Evolutionary conservation across 2,329 filamentous ascomycete genomes (phyloP), one percentile per base, ranked within the genome.

Genomic region (Aureobasidium subglaciale): DNA sequence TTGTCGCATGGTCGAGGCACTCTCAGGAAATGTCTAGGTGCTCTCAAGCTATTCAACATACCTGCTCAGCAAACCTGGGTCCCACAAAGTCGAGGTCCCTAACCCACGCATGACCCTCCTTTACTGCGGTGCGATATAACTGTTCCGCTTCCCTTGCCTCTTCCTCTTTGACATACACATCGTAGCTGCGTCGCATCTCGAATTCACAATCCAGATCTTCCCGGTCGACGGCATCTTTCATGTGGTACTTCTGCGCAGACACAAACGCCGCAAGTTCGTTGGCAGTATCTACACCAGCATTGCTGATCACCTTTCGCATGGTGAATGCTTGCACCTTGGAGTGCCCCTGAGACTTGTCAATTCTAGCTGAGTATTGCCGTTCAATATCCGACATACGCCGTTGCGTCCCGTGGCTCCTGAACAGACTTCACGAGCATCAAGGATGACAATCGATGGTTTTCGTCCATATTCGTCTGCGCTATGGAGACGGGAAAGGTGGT

Each of bases 191-290:
- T 0, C 71, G 73, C 2, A 75, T 37, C 11, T 73, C 65, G 15
- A 77, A 73, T 29, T 77, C 74, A 57, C 74, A 77, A 38, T 77
- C 72, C 10, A 76, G 67, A 0, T 61, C 56, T 35, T 75, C 70
- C 0, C 65, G 59, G n/a, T 71, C 65, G 5, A 77, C 63, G 15
- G 67, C 61, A 2, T 68, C 57, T 53, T 73, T 70, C 5, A 77
- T 62, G 4, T 64, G 68, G 5, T 22, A 48, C 18, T 67, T 53
- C 48, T 64, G 62, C 16, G 55, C 63, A 16, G 62, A 59, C 56
- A 70, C 67, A 53, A 70, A 71, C 3, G 34, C 34, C 2, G 63
- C 63, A 18, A 63, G n/a, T 55, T 68, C 67, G 15, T 63, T 64
- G 9, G 65, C 69, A 27, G 65, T 60, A 27, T 65, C 64, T 27